Evolutionary conservation across 352 stramenopile species (phyloP).

Genomic region (Blastocystis hominis): DNA sequence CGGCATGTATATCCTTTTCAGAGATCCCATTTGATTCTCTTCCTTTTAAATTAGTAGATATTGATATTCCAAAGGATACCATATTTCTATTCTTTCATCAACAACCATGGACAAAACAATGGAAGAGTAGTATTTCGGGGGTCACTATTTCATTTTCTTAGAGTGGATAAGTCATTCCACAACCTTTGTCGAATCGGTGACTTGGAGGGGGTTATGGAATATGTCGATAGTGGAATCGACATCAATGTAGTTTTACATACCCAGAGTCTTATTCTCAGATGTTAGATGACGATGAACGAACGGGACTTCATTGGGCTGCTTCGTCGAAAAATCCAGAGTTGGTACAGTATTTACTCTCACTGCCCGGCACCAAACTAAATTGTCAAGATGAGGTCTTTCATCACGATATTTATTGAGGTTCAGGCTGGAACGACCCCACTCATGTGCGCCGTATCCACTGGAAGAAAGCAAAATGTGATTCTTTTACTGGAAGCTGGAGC

Average conservation of each 20-base stretch:
- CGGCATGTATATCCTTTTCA: neutral
- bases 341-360: neutral
- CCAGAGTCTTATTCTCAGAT: neutral
- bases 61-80: neutral
- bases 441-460: constrained; percentile 46
- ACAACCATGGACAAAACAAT: constrained; percentile 46
- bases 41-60: neutral
- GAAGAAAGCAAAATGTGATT: neutral
- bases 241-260: neutral
- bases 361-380: neutral
- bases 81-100: neutral
- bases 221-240: neutral
- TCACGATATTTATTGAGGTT: neutral
- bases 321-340: constrained; percentile 39
- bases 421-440: constrained; percentile 28
- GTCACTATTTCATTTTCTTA: neutral
- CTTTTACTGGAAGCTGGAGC: constrained; percentile 18
- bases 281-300: constrained; percentile 22
- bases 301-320: constrained; percentile 31
- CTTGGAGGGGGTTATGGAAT: neutral
- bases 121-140: neutral
- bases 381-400: neutral
- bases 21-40: neutral
- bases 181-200: constrained; percentile 7
- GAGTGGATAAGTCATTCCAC: constrained; percentile 35